Base-by-base conservation (phyloP, 768 basidiomycete genomes). In the Xerocomus potaroensis region DNA sequence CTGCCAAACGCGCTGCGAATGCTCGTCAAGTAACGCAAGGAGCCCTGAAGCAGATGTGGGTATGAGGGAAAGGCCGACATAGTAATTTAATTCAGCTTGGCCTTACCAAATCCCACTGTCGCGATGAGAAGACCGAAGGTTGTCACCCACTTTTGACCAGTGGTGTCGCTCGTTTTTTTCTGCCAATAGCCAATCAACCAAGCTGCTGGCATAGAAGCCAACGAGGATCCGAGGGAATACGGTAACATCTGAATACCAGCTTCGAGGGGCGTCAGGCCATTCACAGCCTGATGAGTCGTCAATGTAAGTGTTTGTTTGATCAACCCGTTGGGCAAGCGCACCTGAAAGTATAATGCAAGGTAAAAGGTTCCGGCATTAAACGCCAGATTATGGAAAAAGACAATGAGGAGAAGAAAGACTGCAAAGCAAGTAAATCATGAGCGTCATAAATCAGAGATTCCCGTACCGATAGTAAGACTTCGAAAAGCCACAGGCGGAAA, bases 351-450 rank as follows among this genome's bases (percentile, higher is more conserved):
- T 19, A 91, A 65, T 0, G 88, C 86, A 37, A 92, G 78, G 67
- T 89, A 92, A 68, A 87, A 92, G 5, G 89, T 91, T 40, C 87
- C 89, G 26, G 89, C 79, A 53, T 79, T 91, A 65, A 90, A 92
- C 14, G 81, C 81, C 51, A 91, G 75, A 60, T 88, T 89, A 63
- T 91, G 90, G 45, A 91, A 72, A 69, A 91, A 89, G 15, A 79
- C 79, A 49, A 87, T 73, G 15, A 80, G 41, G 26, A 91, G 77
- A 37, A 87, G 72, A 47, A 75, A 74, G 51, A 81, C 87, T 91
- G 45, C 21, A 19, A 43, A 54, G 15, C 42, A 27, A 29, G 30
- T 53, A 31, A 46, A 47, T 32, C 45, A 43, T 48, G 40, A 48
- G 42, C n/a, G 37, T 32, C 34, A 31, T 27, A 32, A 31, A 49